phyloP scores from a whole-genome alignment of 805 yeast genomes.

The Cyberlindnera xishuangbannaensis region DNA sequence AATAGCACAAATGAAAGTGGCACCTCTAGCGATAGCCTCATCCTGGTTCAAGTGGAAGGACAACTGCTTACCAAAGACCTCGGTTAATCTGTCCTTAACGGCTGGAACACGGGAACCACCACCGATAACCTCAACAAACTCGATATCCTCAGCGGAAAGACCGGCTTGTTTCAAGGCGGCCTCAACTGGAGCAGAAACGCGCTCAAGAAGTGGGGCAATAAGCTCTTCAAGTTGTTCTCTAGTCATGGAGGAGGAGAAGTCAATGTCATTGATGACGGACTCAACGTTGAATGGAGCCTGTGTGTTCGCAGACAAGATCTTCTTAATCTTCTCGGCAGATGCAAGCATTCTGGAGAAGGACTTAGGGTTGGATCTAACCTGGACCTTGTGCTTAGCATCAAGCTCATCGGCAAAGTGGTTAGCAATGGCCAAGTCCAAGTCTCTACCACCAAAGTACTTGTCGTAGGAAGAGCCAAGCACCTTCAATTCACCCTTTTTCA shows the following conservation, averaged over 20 bases:
- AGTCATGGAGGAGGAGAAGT: constrained; percentile 80
- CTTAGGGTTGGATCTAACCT: constrained; percentile 85
- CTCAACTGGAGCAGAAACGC: constrained; percentile 74
- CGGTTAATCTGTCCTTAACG: constrained; percentile 73
- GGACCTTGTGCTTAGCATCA: constrained; percentile 87
- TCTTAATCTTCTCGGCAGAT: constrained; percentile 91
- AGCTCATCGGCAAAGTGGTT: constrained; percentile 93
- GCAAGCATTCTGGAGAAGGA: constrained; percentile 89
- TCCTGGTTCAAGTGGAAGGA: constrained; percentile 97
- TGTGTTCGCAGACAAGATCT: constrained; percentile 92
- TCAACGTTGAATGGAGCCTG: constrained; percentile 93
- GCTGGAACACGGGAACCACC: constrained; percentile 98
- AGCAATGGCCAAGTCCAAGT: constrained; percentile 89
- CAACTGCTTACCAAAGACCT: constrained; percentile 77
- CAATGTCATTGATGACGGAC: constrained; percentile 95
- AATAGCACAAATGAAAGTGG: constrained; percentile 97
- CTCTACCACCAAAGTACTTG: constrained; percentile 98
- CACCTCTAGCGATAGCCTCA: constrained; percentile 99
- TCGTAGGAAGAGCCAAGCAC: constrained; percentile 88
- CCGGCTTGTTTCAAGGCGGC: constrained; percentile 78
- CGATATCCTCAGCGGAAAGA: constrained; percentile 65
- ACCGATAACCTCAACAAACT: constrained; percentile 92
- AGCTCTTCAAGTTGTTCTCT: constrained; percentile 92
- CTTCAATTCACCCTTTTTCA: constrained; percentile 95
- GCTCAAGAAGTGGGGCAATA: constrained; percentile 73